phyloP scores from a whole-genome alignment of 2,329 filamentous ascomycete species.

The Aspergillus uvarum region DNA sequence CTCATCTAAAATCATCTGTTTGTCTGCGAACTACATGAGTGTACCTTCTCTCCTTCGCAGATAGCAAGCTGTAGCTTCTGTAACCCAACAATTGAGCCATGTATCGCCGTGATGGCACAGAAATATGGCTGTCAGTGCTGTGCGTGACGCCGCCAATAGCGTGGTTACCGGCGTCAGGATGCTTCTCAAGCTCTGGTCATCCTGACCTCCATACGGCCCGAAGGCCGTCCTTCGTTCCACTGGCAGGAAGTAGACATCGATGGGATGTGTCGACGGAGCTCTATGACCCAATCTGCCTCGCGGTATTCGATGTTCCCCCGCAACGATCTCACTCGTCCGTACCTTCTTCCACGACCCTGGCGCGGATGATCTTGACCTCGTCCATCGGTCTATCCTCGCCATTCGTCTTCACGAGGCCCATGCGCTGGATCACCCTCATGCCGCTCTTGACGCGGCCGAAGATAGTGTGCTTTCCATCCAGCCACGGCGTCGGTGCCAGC shows the following conservation, averaged over 20 bases:
- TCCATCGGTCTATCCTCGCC: conserved; percentile 77
- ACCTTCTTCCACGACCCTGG: conserved; percentile 65
- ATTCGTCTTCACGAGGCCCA: conserved; percentile 84
- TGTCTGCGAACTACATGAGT: not conserved
- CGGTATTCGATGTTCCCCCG: not conserved
- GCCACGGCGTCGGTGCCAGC: conserved; percentile 88
- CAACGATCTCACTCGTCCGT: conserved; percentile 41
- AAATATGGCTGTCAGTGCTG: not conserved
- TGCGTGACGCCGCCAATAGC: not conserved
- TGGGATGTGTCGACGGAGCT: not conserved
- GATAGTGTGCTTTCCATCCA: conserved; percentile 71
- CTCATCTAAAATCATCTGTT: conserved; percentile 18
- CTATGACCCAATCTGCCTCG: not conserved
- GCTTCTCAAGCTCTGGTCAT: not conserved
- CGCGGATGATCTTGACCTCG: conserved; percentile 75
- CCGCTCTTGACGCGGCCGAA: conserved; percentile 88
- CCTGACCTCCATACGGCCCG: not conserved
- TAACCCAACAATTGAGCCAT: not conserved
- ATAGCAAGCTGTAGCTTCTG: not conserved
- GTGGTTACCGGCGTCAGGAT: not conserved
- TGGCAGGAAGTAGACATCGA: not conserved
- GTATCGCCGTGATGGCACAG: not conserved
- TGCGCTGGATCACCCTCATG: conserved; percentile 77
- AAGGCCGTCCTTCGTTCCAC: not conserved
- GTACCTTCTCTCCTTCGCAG: not conserved